Evolutionary conservation across 2,329 filamentous ascomycete species (phyloP), one percentile per base, ranked within the genome.

Genomic region (Verticillium alfalfae): DNA sequence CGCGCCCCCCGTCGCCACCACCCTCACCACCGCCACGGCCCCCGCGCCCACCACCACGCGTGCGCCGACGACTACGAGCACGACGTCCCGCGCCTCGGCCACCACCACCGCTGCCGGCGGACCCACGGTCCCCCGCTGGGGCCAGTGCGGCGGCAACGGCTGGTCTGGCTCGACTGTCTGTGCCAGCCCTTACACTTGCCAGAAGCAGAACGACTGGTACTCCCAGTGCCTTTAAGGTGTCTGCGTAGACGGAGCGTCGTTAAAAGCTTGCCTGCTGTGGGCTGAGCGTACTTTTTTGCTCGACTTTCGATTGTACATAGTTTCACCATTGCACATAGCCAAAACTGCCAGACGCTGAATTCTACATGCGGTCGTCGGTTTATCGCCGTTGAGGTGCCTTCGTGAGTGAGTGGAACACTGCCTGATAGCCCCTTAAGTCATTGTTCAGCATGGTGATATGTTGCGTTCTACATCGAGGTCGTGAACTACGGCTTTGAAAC

Each of bases 21-120:
- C 57, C 31, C 57, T 58, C 57, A 58, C 38, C 7, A 58, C 57
- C 16, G 16, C 22, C 13, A 31, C 22, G 13, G 52, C n/a, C 26
- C 38, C 56, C 5, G 37, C 56, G 8, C 34, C 55, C 15, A 37
- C 31, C 16, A 41, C 22, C 16, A 31, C 38, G 5, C 38, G 38
- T 7, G 18, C n/a, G 37, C 38, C 57, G 13, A 34, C 31, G 13
- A 58, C 57, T 5, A 49, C 56, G 8, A 10, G 38, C 22, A 49
- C 57, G 8, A 18, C 45, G 6, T 10, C 45, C 45, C 18, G 45
- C 45, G 45, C 39, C 39, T n/a, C 9, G 8, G 18, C 45, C 3
- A 52, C 45, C n/a, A 52, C 45, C 8, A 52, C 45, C 64, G 61
- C 18, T 38, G 70, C 70, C 16, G 73, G 74, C 57, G 62, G 64